These are phyloP conservation scores for Tripidium arundinaceum DNA, from an alignment of 202 grass and related monocot species.

Conservation along the genomic window DNA sequence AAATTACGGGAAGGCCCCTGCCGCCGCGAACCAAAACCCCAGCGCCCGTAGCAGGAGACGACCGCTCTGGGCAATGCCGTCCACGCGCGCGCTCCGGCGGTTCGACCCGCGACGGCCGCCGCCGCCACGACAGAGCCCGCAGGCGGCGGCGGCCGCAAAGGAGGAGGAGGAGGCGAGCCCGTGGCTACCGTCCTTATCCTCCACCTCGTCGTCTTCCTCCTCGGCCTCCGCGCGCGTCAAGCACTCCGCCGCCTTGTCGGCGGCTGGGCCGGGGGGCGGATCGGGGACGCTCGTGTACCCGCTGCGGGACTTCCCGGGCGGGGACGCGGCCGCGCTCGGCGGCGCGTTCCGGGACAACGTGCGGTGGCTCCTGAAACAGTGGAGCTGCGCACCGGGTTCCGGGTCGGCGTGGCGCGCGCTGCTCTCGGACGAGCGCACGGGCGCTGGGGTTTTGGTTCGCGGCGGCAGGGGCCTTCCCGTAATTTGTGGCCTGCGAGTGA, in stretches of 20 bases:
- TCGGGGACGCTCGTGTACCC: slow-evolving; percentile 46
- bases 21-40: slow-evolving; percentile 34
- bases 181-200: slow-evolving; percentile 9
- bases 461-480: slow-evolving; percentile 34
- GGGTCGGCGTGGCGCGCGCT: slow-evolving; percentile 46
- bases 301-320: slow-evolving; percentile 62
- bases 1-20: slow-evolving; percentile 35
- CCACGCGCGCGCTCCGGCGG: slow-evolving; percentile 45
- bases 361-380: slow-evolving; percentile 53
- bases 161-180: background rate
- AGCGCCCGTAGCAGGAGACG: slow-evolving; percentile 10
- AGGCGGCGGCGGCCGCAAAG: background rate
- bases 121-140: background rate
- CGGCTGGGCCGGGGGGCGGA: slow-evolving; percentile 7
- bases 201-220: slow-evolving; percentile 12
- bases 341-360: slow-evolving; percentile 90
- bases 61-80: slow-evolving; percentile 41
- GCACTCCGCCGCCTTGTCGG: background rate
- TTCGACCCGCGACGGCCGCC: too few species aligned
- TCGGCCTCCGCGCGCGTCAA: background rate
- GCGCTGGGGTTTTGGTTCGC: slow-evolving; percentile 35
- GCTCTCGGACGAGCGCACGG: slow-evolving; percentile 61
- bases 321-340: slow-evolving; percentile 43
- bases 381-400: slow-evolving; percentile 19
- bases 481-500: background rate